Evolutionary conservation across 2,329 filamentous ascomycete species (phyloP).

Genomic region (Blastomyces emzantsi): DNA sequence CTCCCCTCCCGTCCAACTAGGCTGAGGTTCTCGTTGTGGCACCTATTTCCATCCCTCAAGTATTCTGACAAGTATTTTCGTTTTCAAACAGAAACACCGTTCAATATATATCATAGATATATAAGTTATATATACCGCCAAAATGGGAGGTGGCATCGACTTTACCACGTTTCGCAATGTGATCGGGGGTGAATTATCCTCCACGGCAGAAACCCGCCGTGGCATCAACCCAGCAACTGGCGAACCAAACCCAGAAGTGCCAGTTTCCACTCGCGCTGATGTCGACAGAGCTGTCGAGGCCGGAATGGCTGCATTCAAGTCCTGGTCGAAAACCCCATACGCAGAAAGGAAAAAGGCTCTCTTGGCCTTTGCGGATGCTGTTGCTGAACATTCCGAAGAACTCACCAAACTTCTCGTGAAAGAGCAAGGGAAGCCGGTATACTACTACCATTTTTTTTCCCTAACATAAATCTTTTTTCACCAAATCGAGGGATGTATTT

Average conservation of each 20-base stretch:
- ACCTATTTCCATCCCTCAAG: background rate
- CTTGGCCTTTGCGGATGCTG: conserved; percentile 25
- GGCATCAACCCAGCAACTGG: conserved; percentile 46
- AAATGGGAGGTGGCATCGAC: conserved; percentile 2
- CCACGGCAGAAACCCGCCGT: conserved; percentile 39
- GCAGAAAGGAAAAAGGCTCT: conserved; percentile 29
- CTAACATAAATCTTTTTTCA: background rate
- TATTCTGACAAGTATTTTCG: background rate
- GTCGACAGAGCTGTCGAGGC: conserved; percentile 44
- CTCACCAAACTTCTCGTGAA: conserved; percentile 34
- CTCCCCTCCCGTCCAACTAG: no score
- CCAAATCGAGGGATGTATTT: background rate
- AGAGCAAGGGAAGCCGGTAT: conserved; percentile 36
- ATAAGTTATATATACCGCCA: background rate
- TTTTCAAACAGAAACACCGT: background rate
- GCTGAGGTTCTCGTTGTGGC: no score
- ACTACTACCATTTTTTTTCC: background rate
- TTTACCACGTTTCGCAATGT: conserved; percentile 36
- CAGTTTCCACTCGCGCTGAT: conserved; percentile 41
- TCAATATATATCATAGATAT: background rate
- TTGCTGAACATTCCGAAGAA: conserved; percentile 30
- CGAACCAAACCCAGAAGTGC: conserved; percentile 43
- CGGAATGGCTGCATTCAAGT: conserved; percentile 40
- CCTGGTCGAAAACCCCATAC: conserved; percentile 36
- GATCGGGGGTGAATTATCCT: conserved; percentile 42